phyloP scores from a whole-genome alignment of 2,329 filamentous ascomycete genomes.

The Calonectria fujianensis region DNA sequence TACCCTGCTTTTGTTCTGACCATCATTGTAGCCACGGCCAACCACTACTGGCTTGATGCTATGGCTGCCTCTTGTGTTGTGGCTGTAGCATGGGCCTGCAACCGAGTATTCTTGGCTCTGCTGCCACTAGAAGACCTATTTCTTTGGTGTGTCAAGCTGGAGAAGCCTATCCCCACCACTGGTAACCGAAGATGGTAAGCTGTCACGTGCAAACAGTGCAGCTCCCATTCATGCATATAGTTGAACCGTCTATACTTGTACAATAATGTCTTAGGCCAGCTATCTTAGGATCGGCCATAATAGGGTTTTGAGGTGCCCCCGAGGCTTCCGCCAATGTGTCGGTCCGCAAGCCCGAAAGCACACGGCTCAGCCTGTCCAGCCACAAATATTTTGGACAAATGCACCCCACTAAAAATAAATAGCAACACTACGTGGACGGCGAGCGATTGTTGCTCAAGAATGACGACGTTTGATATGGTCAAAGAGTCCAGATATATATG shows the following conservation, averaged over 20 bases:
- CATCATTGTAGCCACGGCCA: slow-evolving; percentile 77
- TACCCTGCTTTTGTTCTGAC: slow-evolving; percentile 73
- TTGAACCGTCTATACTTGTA: slow-evolving; percentile 11
- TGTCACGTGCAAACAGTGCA: not conserved
- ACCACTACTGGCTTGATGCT: slow-evolving; percentile 80
- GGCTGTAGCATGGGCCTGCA: slow-evolving; percentile 73
- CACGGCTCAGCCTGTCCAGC: not conserved
- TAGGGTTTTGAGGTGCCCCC: not conserved
- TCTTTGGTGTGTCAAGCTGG: slow-evolving; percentile 76
- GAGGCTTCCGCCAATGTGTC: not conserved
- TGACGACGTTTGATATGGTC: slow-evolving; percentile 3
- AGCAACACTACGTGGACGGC: not conserved
- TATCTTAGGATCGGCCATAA: not conserved
- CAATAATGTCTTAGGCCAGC: slow-evolving; percentile 15
- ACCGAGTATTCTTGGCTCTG: slow-evolving; percentile 74
- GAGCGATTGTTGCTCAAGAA: slow-evolving; percentile 4
- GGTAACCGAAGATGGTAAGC: slow-evolving; percentile 47
- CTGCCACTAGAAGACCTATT: slow-evolving; percentile 80
- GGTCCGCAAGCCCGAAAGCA: not conserved
- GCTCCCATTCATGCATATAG: slow-evolving; percentile 19
- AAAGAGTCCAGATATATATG: slow-evolving; percentile 2
- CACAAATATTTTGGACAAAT: slow-evolving; percentile 15
- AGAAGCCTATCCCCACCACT: slow-evolving; percentile 76
- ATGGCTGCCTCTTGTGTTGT: slow-evolving; percentile 78
- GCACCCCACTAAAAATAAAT: not conserved